Evolutionary conservation across 2,329 filamentous ascomycete species (phyloP).

Genomic region (Ascochyta lentis): DNA sequence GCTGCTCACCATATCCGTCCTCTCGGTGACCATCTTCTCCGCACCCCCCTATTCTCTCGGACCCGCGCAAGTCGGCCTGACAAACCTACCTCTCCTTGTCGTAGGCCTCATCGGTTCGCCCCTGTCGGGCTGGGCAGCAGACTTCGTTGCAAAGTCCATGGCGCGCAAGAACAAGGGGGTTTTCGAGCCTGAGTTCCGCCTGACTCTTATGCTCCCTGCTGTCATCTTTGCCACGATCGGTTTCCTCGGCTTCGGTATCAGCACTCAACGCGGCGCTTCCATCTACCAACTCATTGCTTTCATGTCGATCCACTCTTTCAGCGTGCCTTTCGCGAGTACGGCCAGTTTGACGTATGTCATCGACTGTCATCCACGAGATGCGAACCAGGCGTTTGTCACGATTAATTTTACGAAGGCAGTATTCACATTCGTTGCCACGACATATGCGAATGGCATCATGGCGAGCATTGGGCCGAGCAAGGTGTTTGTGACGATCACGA

Average conservation of each 20-base stretch:
- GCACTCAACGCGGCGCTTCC: constrained; percentile 36
- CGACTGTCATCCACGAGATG: constrained; percentile 50
- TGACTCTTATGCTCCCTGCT: constrained; percentile 43
- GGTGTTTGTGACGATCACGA: constrained; percentile 74
- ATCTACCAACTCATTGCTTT: constrained; percentile 43
- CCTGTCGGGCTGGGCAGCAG: constrained; percentile 74
- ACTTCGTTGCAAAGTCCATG: constrained; percentile 74
- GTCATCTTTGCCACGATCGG: constrained; percentile 46
- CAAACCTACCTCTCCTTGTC: constrained; percentile 77
- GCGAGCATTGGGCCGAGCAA: constrained; percentile 62
- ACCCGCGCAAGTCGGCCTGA: constrained; percentile 81
- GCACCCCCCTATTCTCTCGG: constrained; percentile 81
- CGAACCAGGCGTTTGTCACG: constrained; percentile 52
- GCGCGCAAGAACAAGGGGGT: constrained; percentile 78
- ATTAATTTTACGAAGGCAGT: constrained; percentile 53
- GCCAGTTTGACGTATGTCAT: constrained; percentile 52
- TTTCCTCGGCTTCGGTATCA: constrained; percentile 52
- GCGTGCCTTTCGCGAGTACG: constrained; percentile 48
- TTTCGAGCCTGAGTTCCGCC: constrained; percentile 90
- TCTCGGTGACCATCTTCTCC: constrained; percentile 85
- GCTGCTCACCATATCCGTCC: constrained; percentile 88
- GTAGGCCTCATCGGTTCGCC: constrained; percentile 79
- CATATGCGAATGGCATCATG: constrained; percentile 79
- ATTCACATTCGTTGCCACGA: constrained; percentile 68
- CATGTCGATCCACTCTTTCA: constrained; percentile 47